phyloP scores from a whole-genome alignment of 2,329 filamentous ascomycete genomes.

The Paraphaeosphaeria minitans region DNA sequence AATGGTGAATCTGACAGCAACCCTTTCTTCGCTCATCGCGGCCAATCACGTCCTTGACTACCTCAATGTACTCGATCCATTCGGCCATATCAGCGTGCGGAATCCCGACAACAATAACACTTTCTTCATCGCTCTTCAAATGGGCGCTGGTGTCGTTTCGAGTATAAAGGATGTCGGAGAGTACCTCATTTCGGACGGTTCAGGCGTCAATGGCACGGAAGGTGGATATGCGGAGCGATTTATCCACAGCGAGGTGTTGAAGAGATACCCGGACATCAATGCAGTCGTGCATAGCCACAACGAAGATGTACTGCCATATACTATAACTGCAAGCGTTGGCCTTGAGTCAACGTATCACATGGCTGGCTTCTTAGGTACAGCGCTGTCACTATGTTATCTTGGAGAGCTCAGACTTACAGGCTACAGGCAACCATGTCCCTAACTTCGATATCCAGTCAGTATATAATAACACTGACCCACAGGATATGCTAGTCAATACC shows the following conservation, averaged over 20 bases:
- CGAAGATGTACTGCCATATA: slow-evolving; percentile 46
- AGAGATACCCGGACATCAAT: slow-evolving; percentile 44
- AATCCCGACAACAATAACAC: slow-evolving; percentile 50
- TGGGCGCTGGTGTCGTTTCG: slow-evolving; percentile 43
- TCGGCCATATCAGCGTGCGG: slow-evolving; percentile 59
- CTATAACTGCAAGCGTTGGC: slow-evolving; percentile 6
- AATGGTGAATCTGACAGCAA: slow-evolving; percentile 33
- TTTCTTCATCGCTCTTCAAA: slow-evolving; percentile 48
- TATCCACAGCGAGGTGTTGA: slow-evolving; percentile 47
- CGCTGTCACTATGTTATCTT: too few species aligned
- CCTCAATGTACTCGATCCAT: slow-evolving; percentile 56
- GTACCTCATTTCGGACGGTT: slow-evolving; percentile 45
- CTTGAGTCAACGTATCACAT: slow-evolving; percentile 41
- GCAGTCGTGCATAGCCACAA: slow-evolving; percentile 47
- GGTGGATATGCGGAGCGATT: slow-evolving; percentile 45
- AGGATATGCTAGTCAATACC: slow-evolving; percentile 33
- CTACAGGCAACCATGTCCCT: slow-evolving; percentile 24
- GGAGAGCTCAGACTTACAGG: background rate
- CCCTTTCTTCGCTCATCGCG: slow-evolving; percentile 43
- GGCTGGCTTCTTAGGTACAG: slow-evolving; percentile 40
- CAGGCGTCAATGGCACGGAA: slow-evolving; percentile 23
- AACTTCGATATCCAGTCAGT: slow-evolving; percentile 31
- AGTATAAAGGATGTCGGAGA: slow-evolving; percentile 44
- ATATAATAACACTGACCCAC: slow-evolving; percentile 20
- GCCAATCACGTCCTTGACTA: slow-evolving; percentile 58